A percentile compares a stretch with the other conserved stretches of the same genome.
Evolutionary conservation across 2,329 filamentous ascomycete species (phyloP).

Genomic region (Aspergillus sp.): DNA sequence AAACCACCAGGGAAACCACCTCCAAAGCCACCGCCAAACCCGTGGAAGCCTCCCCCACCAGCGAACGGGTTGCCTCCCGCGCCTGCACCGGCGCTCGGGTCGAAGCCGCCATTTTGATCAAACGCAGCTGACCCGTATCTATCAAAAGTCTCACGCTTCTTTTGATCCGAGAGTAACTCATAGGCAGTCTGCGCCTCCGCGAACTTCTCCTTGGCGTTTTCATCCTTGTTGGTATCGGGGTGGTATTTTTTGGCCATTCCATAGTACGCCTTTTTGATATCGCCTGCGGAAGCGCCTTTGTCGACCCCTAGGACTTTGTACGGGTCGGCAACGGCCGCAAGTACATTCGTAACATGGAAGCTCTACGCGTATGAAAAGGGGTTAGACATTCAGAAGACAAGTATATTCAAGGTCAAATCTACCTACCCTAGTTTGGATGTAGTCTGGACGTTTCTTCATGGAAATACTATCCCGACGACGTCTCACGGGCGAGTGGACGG

Average conservation of each 20-base stretch:
- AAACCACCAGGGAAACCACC: constrained; percentile 62
- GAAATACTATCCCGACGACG: constrained; percentile 26
- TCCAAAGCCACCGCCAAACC: constrained; percentile 59
- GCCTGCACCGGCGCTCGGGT: constrained; percentile 61
- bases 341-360: constrained; percentile 51
- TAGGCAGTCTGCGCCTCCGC: constrained; percentile 90
- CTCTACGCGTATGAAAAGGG: constrained; percentile 24
- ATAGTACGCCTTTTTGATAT: constrained; percentile 99
- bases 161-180: constrained; percentile 85
- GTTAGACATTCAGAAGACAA: constrained; percentile 7
- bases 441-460: constrained; percentile 25
- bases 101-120: constrained; percentile 69
- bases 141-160: constrained; percentile 92
- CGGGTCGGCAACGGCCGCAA: constrained; percentile 75
- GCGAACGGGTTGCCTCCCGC: constrained; percentile 54
- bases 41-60: constrained; percentile 61
- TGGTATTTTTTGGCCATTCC: constrained; percentile 96
- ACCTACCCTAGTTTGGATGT: constrained; percentile 33
- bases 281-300: constrained; percentile 75
- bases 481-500: constrained; percentile 24
- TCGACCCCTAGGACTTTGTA: constrained; percentile 83
- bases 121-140: constrained; percentile 82
- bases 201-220: constrained; percentile 91
- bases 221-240: constrained; percentile 95
- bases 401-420: background rate